Percentiles rank a stretch among this genome's conserved stretches.
Conservation (phyloP, 176 grass and related monocot genomes). For the Thalia dealbata region DNA sequence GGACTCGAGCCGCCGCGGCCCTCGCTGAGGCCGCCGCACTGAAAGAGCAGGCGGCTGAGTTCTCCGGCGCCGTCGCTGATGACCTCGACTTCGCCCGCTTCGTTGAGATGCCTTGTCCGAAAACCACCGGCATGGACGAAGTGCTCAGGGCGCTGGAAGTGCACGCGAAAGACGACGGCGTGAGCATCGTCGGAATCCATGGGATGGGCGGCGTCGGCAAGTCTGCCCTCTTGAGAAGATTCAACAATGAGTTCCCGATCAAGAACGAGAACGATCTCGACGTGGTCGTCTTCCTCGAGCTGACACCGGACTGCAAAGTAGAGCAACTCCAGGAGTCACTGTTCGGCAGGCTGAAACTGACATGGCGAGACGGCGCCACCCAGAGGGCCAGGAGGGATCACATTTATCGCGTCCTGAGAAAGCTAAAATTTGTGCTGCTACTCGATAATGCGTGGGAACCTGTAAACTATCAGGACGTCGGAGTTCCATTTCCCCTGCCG, state of each 20-base stretch:
- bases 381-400: constrained; percentile 31
- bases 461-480: constrained; percentile 53
- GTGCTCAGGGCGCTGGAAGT: constrained; percentile 37
- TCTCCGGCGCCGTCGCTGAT: background rate
- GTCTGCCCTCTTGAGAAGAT: constrained; percentile 68
- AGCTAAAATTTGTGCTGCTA: constrained; percentile 72
- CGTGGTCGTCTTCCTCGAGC: constrained; percentile 66
- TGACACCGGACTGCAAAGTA: constrained; percentile 33
- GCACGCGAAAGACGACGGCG: constrained; percentile 28
- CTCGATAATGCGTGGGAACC: constrained; percentile 78
- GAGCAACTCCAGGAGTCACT: constrained; percentile 52
- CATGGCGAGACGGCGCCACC: constrained; percentile 37
- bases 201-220: constrained; percentile 82
- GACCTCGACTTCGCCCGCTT: constrained; percentile 26
- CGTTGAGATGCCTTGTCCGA: constrained; percentile 63
- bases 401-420: constrained; percentile 30
- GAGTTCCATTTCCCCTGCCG: constrained; percentile 49
- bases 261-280: constrained; percentile 30
- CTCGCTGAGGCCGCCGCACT: background rate
- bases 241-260: constrained; percentile 73
- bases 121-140: constrained; percentile 39
- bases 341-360: constrained; percentile 44
- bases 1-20: background rate
- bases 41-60: background rate
- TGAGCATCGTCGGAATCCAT: constrained; percentile 58